phyloP scores from a whole-genome alignment of 2,329 filamentous ascomycete genomes.

The Colletotrichum sp. region DNA sequence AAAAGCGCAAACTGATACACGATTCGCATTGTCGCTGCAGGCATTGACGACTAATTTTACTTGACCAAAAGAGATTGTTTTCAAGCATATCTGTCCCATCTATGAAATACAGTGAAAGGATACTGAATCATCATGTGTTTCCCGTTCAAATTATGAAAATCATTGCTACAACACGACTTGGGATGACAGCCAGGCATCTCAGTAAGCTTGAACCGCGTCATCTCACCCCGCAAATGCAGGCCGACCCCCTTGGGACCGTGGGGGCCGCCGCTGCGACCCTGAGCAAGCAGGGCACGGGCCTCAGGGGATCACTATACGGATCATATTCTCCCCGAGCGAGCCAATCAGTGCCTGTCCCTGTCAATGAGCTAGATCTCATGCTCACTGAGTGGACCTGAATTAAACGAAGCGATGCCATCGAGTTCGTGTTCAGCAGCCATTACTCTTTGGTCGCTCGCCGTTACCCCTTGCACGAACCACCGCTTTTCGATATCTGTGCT shows the following conservation, averaged over 20 bases:
- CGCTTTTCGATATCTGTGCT: neutral
- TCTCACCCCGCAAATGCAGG: slow-evolving; percentile 2
- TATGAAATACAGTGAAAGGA: neutral
- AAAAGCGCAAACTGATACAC: slow-evolving; percentile 21
- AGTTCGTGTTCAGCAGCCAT: slow-evolving; percentile 11
- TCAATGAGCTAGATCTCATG: slow-evolving; percentile 7
- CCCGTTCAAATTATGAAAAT: neutral
- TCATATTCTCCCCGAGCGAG: slow-evolving; percentile 9
- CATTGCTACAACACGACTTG: neutral
- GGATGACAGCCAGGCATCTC: neutral
- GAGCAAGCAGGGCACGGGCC: neutral
- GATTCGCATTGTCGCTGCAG: neutral
- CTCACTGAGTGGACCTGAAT: slow-evolving; percentile 16
- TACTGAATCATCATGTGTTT: neutral
- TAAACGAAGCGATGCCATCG: slow-evolving; percentile 15
- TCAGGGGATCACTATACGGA: slow-evolving; percentile 1
- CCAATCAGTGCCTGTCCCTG: slow-evolving; percentile 7
- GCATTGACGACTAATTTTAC: no score
- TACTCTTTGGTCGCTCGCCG: neutral
- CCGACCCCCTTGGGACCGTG: neutral
- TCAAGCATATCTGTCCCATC: neutral
- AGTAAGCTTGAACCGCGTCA: neutral
- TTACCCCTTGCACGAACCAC: slow-evolving; percentile 4
- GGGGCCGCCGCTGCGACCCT: neutral
- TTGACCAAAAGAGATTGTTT: neutral